Evolutionary conservation across 2,329 filamentous ascomycete genomes (phyloP), one percentile per base, ranked within the genome.

Genomic region (Drechmeria coniospora): DNA sequence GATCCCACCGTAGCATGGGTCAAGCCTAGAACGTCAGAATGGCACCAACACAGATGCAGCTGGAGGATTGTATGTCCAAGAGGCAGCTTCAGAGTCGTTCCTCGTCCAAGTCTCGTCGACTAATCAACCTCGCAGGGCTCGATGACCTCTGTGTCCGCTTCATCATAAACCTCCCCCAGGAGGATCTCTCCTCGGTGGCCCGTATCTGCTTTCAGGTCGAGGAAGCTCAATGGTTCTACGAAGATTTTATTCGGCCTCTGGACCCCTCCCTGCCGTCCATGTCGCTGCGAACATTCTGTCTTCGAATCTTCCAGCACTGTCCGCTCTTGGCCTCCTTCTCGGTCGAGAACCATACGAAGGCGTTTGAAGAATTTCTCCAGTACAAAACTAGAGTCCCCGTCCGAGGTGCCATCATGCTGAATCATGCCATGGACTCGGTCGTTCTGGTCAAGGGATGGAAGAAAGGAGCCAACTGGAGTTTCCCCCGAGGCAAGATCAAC

Each of bases 171-270:
- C 71, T 95, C 35, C 90, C 92, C 25, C 68, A 80, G 38, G 83
- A 90, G 54, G 90, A 98, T 54, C 70, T 95, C 25, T 74, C 76
- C 39, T 84, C 81, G 3, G 80, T 93, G 32, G 82, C 84, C 49
- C 79, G 90, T 48, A 90, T 98, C 56, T 95, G 87, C 58, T 98
- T 98, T 53, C 86, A 95, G 57, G 80, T 98, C 42, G 90, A 98
- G 56, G 92, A 98, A 57, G 90, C 90, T 44, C 92, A 98, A 74
- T 98, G 90, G 90, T 98, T 92, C 57, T 98, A 98, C 70, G 90
- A 98, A 63, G 90, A 98, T 56, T 98, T 98, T 50, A 83, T 98
- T 51, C 81, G 90, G 26, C 86, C 87, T 21, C 64, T 90, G 37
- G 80, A 94, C 53, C 77, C 84, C 28, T 68, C 68, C 21, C 66